Evolutionary conservation across 768 basidiomycete genomes (phyloP).

Genomic region (Tylopilus sp.): DNA sequence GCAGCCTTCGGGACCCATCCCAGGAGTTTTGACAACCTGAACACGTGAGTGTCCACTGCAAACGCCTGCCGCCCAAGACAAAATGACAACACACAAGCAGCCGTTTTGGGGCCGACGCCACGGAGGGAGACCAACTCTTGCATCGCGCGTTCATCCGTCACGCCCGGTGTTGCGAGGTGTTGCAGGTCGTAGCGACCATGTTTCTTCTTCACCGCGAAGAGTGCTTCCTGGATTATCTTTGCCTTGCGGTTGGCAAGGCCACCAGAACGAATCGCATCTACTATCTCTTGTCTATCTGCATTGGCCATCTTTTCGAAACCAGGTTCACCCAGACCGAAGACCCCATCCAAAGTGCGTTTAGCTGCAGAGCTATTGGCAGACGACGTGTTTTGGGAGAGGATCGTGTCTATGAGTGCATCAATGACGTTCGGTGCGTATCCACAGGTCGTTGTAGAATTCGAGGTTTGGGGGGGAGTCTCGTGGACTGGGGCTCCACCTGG

Average conservation of each 20-base stretch:
- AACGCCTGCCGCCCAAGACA: slow-evolving; percentile 59
- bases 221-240: slow-evolving; percentile 47
- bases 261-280: slow-evolving; percentile 48
- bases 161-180: slow-evolving; percentile 38
- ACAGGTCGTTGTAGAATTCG: slow-evolving; percentile 43
- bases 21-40: slow-evolving; percentile 45
- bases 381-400: slow-evolving; percentile 62
- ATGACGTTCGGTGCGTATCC: slow-evolving; percentile 51
- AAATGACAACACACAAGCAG: slow-evolving; percentile 59
- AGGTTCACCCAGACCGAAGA: slow-evolving; percentile 43
- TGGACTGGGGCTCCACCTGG: slow-evolving; percentile 32
- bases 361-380: slow-evolving; percentile 47
- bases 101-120: slow-evolving; percentile 63
- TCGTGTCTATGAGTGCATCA: slow-evolving; percentile 54
- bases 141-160: slow-evolving; percentile 51
- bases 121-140: slow-evolving; percentile 51
- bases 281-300: slow-evolving; percentile 41
- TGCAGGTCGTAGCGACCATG: slow-evolving; percentile 58
- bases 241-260: slow-evolving; percentile 63
- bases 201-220: slow-evolving; percentile 40
- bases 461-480: slow-evolving; percentile 15
- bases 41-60: slow-evolving; percentile 65
- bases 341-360: slow-evolving; percentile 44
- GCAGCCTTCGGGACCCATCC: slow-evolving; percentile 43
- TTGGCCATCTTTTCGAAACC: slow-evolving; percentile 47